phyloP scores from a whole-genome alignment of 805 yeast species.

The Debaryomyces tyrocola region DNA sequence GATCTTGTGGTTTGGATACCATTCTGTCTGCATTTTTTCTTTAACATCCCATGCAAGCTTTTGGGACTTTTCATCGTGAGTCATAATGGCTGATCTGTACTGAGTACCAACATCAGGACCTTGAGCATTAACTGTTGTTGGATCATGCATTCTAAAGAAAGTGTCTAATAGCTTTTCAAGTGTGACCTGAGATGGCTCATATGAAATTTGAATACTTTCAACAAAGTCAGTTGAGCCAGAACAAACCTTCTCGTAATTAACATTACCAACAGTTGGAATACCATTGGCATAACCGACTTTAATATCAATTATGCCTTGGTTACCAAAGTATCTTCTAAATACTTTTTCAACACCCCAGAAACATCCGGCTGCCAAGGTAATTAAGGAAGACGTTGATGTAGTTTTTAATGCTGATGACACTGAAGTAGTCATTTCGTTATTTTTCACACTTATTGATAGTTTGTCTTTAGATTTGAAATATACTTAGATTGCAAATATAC shows the following conservation, averaged over 20 bases:
- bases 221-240: constrained; percentile 73
- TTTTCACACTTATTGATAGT: not conserved
- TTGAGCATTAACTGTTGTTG: constrained; percentile 78
- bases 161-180: constrained; percentile 70
- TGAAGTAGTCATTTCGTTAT: constrained; percentile 10
- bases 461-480: not conserved
- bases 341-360: constrained; percentile 92
- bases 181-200: constrained; percentile 64
- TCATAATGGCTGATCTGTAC: constrained; percentile 80
- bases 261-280: constrained; percentile 43
- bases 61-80: constrained; percentile 54
- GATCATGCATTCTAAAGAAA: constrained; percentile 92
- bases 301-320: constrained; percentile 67
- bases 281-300: constrained; percentile 95
- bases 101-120: constrained; percentile 91
- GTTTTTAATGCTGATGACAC: constrained; percentile 35
- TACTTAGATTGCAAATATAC: too few relatives aligned
- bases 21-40: constrained; percentile 62
- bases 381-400: constrained; percentile 33
- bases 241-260: constrained; percentile 68
- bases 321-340: constrained; percentile 65
- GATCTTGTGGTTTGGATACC: constrained; percentile 71
- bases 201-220: constrained; percentile 81
- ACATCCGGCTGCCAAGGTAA: constrained; percentile 60
- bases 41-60: constrained; percentile 45